Percentiles rank a stretch among this genome's conserved stretches.
These are phyloP conservation scores for Bryum argenteum DNA, from an alignment of 225 moss, liverwort and hornwort genomes.

Conservation along the genomic window DNA sequence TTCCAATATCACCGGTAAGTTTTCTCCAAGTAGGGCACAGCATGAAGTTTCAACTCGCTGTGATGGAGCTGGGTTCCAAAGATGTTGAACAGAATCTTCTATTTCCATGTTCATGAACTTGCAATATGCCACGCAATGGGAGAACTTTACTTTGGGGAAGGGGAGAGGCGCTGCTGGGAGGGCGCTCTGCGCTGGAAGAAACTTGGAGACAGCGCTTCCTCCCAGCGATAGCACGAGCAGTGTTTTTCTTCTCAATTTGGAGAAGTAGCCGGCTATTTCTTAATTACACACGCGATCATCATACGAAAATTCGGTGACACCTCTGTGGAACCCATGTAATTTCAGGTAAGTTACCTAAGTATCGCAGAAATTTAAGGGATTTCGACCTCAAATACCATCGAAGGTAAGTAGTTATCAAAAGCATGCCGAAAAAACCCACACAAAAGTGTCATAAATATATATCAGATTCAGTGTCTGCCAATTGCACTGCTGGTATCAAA, in stretches of 20 bases:
- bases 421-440: conserved; percentile 16
- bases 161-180: no score
- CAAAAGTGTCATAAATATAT: no score
- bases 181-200: no score
- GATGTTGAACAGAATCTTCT: conserved; percentile 15
- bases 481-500: conserved; percentile 9
- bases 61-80: conserved; percentile 3
- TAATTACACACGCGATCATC: no score
- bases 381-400: conserved; percentile 12
- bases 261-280: no score
- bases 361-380: background rate
- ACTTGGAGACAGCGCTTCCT: no score
- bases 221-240: no score
- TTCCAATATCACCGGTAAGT: conserved; percentile 5
- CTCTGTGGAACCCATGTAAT: no score
- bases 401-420: conserved; percentile 9
- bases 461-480: background rate
- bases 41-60: background rate
- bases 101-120: conserved; percentile 22
- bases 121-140: conserved; percentile 16
- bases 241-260: no score
- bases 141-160: no score
- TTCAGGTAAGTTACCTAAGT: no score
- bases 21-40: background rate
- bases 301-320: no score